Base-by-base conservation (phyloP, 2,329 filamentous ascomycete species). In the Ophiobolus disseminans region DNA sequence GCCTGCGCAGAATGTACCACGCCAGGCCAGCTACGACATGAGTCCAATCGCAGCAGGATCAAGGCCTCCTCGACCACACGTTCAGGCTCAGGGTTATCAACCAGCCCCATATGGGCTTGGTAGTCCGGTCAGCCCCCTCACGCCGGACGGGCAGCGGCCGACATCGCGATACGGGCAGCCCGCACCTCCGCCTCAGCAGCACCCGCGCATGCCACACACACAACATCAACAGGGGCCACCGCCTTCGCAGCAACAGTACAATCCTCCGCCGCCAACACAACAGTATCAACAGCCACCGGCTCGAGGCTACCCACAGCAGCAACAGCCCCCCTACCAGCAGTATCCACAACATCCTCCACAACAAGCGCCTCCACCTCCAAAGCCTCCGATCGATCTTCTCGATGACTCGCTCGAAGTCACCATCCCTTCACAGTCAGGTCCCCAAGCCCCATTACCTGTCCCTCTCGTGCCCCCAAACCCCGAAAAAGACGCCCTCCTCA, bases 401-500 rank as follows among this genome's bases (percentile, higher is more conserved):
- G 83, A 84, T 25, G 85, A 84, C 16, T 82, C 83, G 1, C 83
- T 87, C 45, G 82, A 86, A 50, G 75, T 85, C 5, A 78, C 82
- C 17, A 72, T 86, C 4, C 81, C 82, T 9, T 77, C 77, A 5
- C 75, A 75, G 50, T 60, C 57, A 6, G n/a, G 79, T 73, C 20
- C 80, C 73, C 20, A 81, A 75, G 40, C 62, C 21, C 76, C 80
- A 17, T 69, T 85, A 6, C 81, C 87, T 5, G 85, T 91, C 1
- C 93, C 94, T 0, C 92, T 93, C 0, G 91, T 97, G 23, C 93
- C 94, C 0, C 92, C 91, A 0, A 99, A 99, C 65, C 94, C 94
- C 0, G 91, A 97, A 74, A 97, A 96, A 70, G 91, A 97, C 72
- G 87, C 89, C 16, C 83, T 97, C 13, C 81, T 96, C 3, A 82